These are phyloP conservation scores for Coniochaeta sp. DNA, from an alignment of 2,329 filamentous ascomycete genomes.

Conservation along the genomic window DNA sequence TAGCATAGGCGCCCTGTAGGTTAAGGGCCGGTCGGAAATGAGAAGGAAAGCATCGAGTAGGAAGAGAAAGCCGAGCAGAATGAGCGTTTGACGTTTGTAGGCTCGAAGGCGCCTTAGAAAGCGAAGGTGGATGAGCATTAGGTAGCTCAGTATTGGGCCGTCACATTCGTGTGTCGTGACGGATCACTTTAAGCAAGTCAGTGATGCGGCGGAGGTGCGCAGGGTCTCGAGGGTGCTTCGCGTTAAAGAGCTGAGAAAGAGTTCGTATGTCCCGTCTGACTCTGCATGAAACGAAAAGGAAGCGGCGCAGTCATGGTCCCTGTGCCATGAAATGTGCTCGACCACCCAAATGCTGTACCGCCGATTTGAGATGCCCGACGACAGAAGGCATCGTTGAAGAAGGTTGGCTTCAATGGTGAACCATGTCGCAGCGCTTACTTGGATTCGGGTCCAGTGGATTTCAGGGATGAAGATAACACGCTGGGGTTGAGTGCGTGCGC, in stretches of 20 bases:
- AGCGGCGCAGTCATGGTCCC: neutral
- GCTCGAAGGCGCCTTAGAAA: neutral
- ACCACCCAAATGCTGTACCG: neutral
- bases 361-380: neutral
- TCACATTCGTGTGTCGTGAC: neutral
- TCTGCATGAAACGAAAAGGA: neutral
- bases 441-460: neutral
- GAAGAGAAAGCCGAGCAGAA: neutral
- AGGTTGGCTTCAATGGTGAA: too few relatives aligned
- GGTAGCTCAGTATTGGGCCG: neutral
- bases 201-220: too few relatives aligned
- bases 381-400: neutral
- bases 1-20: neutral
- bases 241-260: too few relatives aligned
- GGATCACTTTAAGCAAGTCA: too few relatives aligned
- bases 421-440: too few relatives aligned
- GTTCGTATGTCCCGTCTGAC: too few relatives aligned
- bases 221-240: too few relatives aligned
- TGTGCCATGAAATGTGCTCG: neutral
- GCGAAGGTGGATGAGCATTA: constrained; percentile 1
- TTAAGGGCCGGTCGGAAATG: neutral
- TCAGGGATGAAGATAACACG: neutral
- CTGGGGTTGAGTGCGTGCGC: too few relatives aligned
- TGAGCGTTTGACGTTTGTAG: neutral
- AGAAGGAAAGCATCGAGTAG: neutral